These are phyloP conservation scores for Guyanaporus albipodus DNA, from an alignment of 768 basidiomycete genomes.

Conservation along the genomic window DNA sequence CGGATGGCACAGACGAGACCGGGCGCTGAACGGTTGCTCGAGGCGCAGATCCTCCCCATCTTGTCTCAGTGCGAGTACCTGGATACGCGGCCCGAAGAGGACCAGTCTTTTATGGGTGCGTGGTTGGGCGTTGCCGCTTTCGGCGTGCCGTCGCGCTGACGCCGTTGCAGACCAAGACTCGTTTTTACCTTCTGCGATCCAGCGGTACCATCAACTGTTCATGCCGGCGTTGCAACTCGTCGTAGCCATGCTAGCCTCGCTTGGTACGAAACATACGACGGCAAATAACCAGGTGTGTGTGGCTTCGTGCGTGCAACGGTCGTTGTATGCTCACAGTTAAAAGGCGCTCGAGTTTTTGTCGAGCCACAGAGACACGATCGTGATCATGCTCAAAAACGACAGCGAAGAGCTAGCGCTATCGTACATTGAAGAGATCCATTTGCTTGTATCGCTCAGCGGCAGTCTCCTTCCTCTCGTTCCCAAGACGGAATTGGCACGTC, in stretches of 20 bases:
- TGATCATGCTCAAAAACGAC: constrained; percentile 78
- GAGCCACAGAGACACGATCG: constrained; percentile 78
- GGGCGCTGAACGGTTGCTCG: constrained; percentile 83
- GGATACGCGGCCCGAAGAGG: constrained; percentile 78
- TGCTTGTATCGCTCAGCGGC: constrained; percentile 70
- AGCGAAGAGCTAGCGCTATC: constrained; percentile 56
- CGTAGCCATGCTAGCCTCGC: constrained; percentile 69
- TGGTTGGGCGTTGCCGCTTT: background rate
- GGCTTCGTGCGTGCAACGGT: too few species aligned
- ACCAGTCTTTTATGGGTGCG: constrained; percentile 78
- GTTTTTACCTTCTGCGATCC: constrained; percentile 84
- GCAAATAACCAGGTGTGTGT: constrained; percentile 62
- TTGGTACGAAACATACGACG: constrained; percentile 64
- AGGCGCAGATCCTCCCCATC: constrained; percentile 67
- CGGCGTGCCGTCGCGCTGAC: background rate
- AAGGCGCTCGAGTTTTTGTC: constrained; percentile 67
- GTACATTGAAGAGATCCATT: constrained; percentile 72
- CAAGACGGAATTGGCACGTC: constrained; percentile 71
- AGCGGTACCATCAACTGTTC: constrained; percentile 88
- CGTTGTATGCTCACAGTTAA: background rate
- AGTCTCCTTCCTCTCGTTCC: constrained; percentile 68
- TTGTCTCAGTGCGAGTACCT: constrained; percentile 85
- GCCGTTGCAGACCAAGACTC: constrained; percentile 61
- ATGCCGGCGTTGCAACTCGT: constrained; percentile 84
- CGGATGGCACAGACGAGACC: constrained; percentile 77